phyloP scores from a whole-genome alignment of 2,329 filamentous ascomycete genomes.

The Epichloe brachyelytri region DNA sequence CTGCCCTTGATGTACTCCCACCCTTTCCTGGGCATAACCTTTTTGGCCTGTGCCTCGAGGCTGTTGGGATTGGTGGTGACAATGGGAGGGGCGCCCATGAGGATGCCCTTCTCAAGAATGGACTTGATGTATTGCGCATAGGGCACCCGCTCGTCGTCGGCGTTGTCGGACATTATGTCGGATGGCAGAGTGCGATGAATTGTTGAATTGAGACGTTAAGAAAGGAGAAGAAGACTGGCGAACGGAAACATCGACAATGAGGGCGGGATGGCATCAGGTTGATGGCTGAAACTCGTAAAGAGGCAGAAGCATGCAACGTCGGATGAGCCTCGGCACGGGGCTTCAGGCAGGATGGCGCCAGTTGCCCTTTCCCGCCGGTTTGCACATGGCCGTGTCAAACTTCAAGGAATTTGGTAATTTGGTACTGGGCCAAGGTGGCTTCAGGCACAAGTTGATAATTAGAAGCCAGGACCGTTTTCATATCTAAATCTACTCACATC shows the following conservation, averaged over 20 bases:
- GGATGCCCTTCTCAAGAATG: constrained; percentile 39
- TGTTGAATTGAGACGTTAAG: too few relatives aligned
- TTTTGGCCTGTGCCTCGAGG: constrained; percentile 41
- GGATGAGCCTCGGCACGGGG: not conserved
- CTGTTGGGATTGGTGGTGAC: constrained; percentile 47
- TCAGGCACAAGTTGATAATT: too few relatives aligned
- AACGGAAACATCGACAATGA: too few relatives aligned
- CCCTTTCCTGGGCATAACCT: constrained; percentile 30
- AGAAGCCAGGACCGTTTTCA: too few relatives aligned
- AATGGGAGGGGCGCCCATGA: constrained; percentile 31
- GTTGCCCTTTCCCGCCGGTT: too few relatives aligned
- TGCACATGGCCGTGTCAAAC: too few relatives aligned
- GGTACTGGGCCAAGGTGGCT: too few relatives aligned
- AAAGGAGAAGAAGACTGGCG: too few relatives aligned
- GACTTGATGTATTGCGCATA: constrained; percentile 32
- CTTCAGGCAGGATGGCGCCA: not conserved
- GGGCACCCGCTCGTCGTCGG: constrained; percentile 8
- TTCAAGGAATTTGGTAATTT: too few relatives aligned
- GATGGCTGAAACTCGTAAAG: not conserved
- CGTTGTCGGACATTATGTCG: constrained; percentile 6
- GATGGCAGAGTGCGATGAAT: not conserved
- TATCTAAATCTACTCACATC: too few relatives aligned
- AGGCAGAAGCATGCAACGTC: too few relatives aligned
- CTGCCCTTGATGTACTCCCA: constrained; percentile 52
- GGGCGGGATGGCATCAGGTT: not conserved